Evolutionary conservation across 192 early-diverging fungal genomes (phyloP), one percentile per base, ranked within the genome.

Genomic region (Backusella liffmaniae): DNA sequence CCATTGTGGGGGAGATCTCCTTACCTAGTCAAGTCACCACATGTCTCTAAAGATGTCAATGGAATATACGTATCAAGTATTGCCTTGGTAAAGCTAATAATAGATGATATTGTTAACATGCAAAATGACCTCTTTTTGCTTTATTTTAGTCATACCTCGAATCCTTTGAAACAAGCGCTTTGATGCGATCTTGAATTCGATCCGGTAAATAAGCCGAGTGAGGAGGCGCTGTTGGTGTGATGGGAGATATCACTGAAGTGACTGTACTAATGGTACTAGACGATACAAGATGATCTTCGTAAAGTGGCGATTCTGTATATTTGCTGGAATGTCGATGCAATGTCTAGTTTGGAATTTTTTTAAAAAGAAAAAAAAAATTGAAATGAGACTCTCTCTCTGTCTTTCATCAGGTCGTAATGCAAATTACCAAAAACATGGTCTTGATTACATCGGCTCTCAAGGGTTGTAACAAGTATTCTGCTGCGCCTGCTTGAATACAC

Each of bases 401-500:
- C 18, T n/a, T 6, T 49, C 18, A 7, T 49, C 16, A 15, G 15
- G 46, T 18, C 16, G 46, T n/a, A 65, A 21, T n/a, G 67, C 13
- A 23, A 21, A 46, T 70, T 77, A 81, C 80, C 73, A 81, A 34
- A 66, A 81, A 81, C 35, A 81, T 35, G 0, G 80, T 81, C 30
- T 81, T 81, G 41, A 81, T 75, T 8, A 81, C 80, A 71, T 81
- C 68, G 21, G 30, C 39, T 26, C 70, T 51, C 9, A 81, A 35
- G 15, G 80, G 80, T 70, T 77, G 74, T 29, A 81, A 35, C 30
- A 81, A 53, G 39, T 81, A 81, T 59, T 81, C 76, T 12, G 76
- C 73, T 49, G 80, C 80, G 53, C 80, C 80, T 26, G 72, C 73
- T 67, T 81, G 68, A 16, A 81, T 62, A 59, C 80, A 81, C n/a